Evolutionary conservation across 768 basidiomycete genomes (phyloP).

Genomic region (Lyophyllum decastes): DNA sequence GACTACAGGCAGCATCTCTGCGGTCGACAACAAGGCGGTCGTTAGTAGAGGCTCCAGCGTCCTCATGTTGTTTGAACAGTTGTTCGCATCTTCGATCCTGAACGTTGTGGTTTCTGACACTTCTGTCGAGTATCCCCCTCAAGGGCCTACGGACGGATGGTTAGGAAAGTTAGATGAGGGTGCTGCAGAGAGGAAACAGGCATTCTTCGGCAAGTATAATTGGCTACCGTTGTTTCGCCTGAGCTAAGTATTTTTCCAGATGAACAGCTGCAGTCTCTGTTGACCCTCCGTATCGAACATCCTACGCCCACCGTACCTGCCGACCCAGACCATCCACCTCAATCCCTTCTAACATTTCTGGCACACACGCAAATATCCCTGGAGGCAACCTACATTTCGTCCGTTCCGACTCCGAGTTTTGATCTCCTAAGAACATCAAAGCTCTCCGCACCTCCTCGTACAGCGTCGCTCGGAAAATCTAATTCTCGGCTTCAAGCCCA

Average conservation of each 20-base stretch:
- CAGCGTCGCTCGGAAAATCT: slow-evolving; percentile 43
- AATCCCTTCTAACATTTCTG: slow-evolving; percentile 57
- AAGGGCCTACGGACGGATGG: slow-evolving; percentile 53
- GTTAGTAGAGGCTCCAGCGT: too few relatives aligned
- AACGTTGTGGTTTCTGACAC: slow-evolving; percentile 68
- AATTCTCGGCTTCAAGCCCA: slow-evolving; percentile 34
- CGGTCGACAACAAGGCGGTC: too few relatives aligned
- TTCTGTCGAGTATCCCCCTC: slow-evolving; percentile 59
- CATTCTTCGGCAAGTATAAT: slow-evolving; percentile 68
- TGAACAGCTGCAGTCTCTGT: slow-evolving; percentile 53
- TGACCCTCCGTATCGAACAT: slow-evolving; percentile 61
- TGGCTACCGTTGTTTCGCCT: slow-evolving; percentile 9
- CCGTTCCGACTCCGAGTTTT: slow-evolving; percentile 34
- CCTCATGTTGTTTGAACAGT: slow-evolving; percentile 54
- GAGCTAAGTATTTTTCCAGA: slow-evolving; percentile 40
- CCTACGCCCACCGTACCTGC: slow-evolving; percentile 39
- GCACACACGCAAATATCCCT: slow-evolving; percentile 75
- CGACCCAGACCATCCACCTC: slow-evolving; percentile 42
- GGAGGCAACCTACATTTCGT: slow-evolving; percentile 79
- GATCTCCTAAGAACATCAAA: slow-evolving; percentile 39
- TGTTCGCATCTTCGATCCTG: slow-evolving; percentile 61
- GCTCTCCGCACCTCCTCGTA: slow-evolving; percentile 54
- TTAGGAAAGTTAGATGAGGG: slow-evolving; percentile 43
- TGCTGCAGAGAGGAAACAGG: slow-evolving; percentile 56
- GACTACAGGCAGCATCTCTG: background rate